These are phyloP conservation scores for Actinomortierella wolfii DNA, from an alignment of 371 early-diverging fungal genomes.

Conservation along the genomic window DNA sequence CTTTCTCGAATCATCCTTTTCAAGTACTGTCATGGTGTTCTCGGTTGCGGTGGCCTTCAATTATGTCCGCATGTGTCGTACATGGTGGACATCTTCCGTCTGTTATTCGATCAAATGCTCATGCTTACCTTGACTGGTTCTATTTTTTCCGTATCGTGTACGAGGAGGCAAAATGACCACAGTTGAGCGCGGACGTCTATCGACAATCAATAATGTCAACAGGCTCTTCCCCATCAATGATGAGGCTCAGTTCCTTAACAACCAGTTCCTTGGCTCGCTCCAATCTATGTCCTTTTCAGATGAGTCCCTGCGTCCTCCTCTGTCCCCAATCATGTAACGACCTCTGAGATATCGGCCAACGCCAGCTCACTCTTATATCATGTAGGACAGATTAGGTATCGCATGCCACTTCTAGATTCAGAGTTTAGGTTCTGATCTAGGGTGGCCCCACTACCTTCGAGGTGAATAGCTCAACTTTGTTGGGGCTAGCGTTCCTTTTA, in stretches of 20 bases:
- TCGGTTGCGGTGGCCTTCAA: constrained; percentile 9
- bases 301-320: constrained; percentile 10
- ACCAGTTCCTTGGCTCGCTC: constrained; percentile 15
- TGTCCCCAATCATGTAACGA: constrained; percentile 15
- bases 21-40: constrained; percentile 12
- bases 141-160: constrained; percentile 5
- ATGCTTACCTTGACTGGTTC: constrained; percentile 1
- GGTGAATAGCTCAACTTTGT: constrained; percentile 7
- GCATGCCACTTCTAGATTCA: constrained; percentile 27
- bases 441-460: constrained; percentile 21
- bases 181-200: constrained; percentile 14
- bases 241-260: constrained; percentile 29
- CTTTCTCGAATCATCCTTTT: constrained; percentile 19
- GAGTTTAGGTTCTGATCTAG: constrained; percentile 28
- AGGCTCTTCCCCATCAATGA: constrained; percentile 15
- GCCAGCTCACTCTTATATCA: constrained; percentile 19
- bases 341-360: constrained; percentile 18
- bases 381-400: constrained; percentile 15
- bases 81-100: constrained; percentile 13
- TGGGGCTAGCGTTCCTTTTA: constrained; percentile 2
- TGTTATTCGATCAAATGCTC: constrained; percentile 4
- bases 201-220: constrained; percentile 11
- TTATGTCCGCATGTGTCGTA: constrained; percentile 15
- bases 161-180: constrained; percentile 7
- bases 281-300: constrained; percentile 15